These are phyloP conservation scores for Violaceomyces palustris DNA, from an alignment of 1,284 basidiomycete genomes.

Conservation along the genomic window DNA sequence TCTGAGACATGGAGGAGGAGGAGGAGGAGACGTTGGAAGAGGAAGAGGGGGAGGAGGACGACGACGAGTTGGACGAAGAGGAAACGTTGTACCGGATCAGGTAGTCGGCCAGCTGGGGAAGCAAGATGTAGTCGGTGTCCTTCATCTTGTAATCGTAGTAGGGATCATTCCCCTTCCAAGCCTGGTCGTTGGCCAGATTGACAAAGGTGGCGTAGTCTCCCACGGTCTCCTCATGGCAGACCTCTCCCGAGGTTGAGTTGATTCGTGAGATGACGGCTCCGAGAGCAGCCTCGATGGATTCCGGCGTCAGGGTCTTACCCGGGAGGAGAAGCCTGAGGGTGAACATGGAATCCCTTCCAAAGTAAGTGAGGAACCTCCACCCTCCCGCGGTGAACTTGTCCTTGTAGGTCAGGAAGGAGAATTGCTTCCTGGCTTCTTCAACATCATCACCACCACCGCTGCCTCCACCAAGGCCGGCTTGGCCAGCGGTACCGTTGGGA, in stretches of 20 bases:
- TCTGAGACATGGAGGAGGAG: constrained; percentile 31
- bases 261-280: constrained; percentile 56
- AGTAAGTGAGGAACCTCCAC: constrained; percentile 55
- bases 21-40: constrained; percentile 21
- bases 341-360: constrained; percentile 57
- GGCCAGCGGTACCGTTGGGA: constrained; percentile 29
- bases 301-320: constrained; percentile 51
- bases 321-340: constrained; percentile 55
- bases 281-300: constrained; percentile 55
- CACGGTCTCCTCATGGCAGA: constrained; percentile 58
- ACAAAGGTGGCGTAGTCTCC: constrained; percentile 47
- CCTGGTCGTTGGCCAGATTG: constrained; percentile 54
- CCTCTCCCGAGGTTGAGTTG: constrained; percentile 53
- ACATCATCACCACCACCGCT: no score
- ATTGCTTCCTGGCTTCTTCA: constrained; percentile 52
- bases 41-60: constrained; percentile 38
- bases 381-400: constrained; percentile 56
- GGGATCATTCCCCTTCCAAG: constrained; percentile 54
- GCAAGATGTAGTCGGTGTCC: constrained; percentile 56
- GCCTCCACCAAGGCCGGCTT: constrained; percentile 21
- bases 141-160: constrained; percentile 56
- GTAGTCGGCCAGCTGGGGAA: constrained; percentile 56
- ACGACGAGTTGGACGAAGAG: constrained; percentile 13
- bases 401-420: constrained; percentile 52
- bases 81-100: constrained; percentile 48